Base-by-base conservation (phyloP, 2,329 filamentous ascomycete species). In the Scleromitrula shiraiana region DNA sequence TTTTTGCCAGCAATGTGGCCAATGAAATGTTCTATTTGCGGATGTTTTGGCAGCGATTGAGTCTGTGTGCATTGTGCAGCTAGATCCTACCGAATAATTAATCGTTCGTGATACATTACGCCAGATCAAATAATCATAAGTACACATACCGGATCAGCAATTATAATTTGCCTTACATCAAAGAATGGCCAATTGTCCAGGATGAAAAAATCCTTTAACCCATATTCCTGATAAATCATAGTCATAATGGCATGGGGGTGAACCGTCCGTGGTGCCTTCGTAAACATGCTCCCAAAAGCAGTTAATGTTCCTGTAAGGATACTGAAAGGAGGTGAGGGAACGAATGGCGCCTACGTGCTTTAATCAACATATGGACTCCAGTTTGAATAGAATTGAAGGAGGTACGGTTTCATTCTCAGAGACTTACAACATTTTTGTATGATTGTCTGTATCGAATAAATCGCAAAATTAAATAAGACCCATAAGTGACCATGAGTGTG, bases 1-100 rank as follows among this genome's bases (percentile, higher is more conserved):
- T 20, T 52, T 10, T 42, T 45, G 3, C 55, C 55, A 15, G 45
- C 35, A n/a, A 48, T 48, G n/a, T 48, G 45, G 9, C 29, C 38
- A 19, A 48, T 23, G 23, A 35, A 36, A 14, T 42, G 22, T 3
- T 22, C 22, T 7, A 24, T 8, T 3, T 26, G 9, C 4, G 10
- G 6, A 9, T 26, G 35, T n/a, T 48, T 48, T 3, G 45, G 38
- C 1, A 48, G 37, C 29, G 45, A 48, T 19, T 48, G 30, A 3
- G 7, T 42, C 12, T 48, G 45, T 24, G 45, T 48, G 38, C 45
- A 42, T 35, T 48, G 45, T 22, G 45, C 38, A 10, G 45, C 45
- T 17, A 48, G 14, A 12, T 27, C 33, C 45, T 48, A 36, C 15
- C 3, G 20, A 4, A 44, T 19, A 22, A n/a, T 29, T 10, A 42